Evolutionary conservation across 2,329 filamentous ascomycete species (phyloP).

Genomic region (Zymoseptoria ardabiliae): DNA sequence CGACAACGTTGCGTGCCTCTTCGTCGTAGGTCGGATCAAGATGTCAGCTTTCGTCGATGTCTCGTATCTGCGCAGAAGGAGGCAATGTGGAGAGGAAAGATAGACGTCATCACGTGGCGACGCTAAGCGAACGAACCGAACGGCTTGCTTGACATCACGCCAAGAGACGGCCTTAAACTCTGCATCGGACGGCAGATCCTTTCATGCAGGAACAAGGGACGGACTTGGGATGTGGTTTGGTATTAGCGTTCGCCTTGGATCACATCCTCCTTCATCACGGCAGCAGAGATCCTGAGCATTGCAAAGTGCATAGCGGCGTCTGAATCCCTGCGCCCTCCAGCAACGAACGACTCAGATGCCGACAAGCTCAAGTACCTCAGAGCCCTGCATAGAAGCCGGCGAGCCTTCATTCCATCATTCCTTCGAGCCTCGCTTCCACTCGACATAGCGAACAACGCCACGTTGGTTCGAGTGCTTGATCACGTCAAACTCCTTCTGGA

Average conservation of each 20-base stretch:
- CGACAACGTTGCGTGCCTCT: neutral
- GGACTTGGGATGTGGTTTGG: neutral
- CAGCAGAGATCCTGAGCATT: too few relatives aligned
- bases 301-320: too few relatives aligned
- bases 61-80: neutral
- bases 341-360: too few relatives aligned
- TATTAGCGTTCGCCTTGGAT: neutral
- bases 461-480: slow-evolving; percentile 4
- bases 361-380: too few relatives aligned
- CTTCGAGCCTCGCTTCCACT: slow-evolving; percentile 10
- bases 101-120: neutral
- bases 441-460: slow-evolving; percentile 15
- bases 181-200: neutral
- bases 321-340: too few relatives aligned
- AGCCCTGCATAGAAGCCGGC: too few relatives aligned
- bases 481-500: slow-evolving; percentile 10
- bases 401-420: too few relatives aligned
- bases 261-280: neutral
- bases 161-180: neutral
- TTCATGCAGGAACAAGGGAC: neutral
- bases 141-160: neutral
- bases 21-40: too few relatives aligned
- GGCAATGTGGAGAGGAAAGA: neutral
- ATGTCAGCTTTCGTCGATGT: neutral
- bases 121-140: too few relatives aligned